Conservation (phyloP, 2,329 filamentous ascomycete species). For the Rutstroemia sp. region DNA sequence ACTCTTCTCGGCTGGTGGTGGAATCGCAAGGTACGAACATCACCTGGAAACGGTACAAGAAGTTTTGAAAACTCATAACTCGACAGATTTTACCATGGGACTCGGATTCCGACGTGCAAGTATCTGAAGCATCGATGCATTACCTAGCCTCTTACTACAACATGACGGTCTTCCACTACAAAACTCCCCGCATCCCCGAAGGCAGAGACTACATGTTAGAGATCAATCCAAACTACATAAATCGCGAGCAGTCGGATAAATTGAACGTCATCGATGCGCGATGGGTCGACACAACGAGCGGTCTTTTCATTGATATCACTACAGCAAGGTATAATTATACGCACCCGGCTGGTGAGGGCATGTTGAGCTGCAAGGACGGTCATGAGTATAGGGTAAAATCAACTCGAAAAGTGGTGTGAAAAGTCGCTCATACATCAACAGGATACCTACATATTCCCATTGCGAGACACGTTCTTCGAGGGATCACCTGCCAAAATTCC, state of each 20-base stretch:
- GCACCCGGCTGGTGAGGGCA: conserved; percentile 36
- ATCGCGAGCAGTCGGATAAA: conserved; percentile 55
- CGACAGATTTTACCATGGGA: conserved; percentile 66
- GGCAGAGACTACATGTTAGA: conserved; percentile 62
- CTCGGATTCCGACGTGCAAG: conserved; percentile 62
- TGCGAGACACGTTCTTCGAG: conserved; percentile 63
- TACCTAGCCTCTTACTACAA: conserved; percentile 45
- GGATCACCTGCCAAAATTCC: conserved; percentile 60
- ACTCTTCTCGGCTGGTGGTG: conserved; percentile 86
- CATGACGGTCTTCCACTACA: conserved; percentile 30
- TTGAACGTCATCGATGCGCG: conserved; percentile 77
- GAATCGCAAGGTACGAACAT: conserved; percentile 42
- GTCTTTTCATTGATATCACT: conserved; percentile 79
- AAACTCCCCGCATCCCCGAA: conserved; percentile 26
- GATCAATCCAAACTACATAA: conserved; percentile 63
- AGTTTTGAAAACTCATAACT: background rate
- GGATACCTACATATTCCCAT: conserved; percentile 57
- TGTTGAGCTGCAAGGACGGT: conserved; percentile 44
- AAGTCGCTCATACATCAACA: conserved; percentile 20
- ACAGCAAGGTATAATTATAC: conserved; percentile 44
- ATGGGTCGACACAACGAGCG: conserved; percentile 71
- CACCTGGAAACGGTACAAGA: background rate
- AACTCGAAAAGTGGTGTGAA: background rate
- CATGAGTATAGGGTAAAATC: conserved; percentile 40
- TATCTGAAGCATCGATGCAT: conserved; percentile 45